Evolutionary conservation across 441 rosid genomes (phyloP).

Genomic region (Aquilaria agallochum): DNA sequence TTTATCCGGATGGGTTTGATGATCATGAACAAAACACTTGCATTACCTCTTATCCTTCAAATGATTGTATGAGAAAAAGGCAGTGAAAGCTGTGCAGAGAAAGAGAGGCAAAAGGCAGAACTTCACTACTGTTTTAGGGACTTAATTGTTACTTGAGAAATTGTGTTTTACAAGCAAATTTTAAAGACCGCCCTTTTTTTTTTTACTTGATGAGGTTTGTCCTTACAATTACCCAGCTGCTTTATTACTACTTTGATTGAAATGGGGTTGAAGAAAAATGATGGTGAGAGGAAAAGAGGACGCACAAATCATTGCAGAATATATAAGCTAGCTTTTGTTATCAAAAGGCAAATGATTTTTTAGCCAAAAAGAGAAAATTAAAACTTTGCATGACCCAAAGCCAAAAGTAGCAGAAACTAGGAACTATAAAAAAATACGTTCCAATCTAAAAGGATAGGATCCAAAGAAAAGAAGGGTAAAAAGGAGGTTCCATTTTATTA

Average conservation of each 20-base stretch:
- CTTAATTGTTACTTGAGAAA: conserved; percentile 6
- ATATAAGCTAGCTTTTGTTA: conserved; percentile 19
- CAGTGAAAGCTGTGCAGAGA: not conserved
- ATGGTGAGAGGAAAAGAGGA: conserved; percentile 16
- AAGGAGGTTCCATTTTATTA: conserved; percentile 10
- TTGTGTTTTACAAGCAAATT: conserved; percentile 23
- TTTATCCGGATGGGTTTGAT: not conserved
- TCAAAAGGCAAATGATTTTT: conserved; percentile 27
- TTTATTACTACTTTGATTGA: not conserved
- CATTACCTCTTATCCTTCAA: conserved; percentile 1
- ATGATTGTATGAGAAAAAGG: not conserved
- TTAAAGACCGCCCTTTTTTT: not conserved
- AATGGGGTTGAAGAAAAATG: conserved; percentile 7
- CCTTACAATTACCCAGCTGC: not conserved
- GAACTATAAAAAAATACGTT: not conserved
- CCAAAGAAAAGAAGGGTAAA: conserved; percentile 18
- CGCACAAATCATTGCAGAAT: conserved; percentile 12
- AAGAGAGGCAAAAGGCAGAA: conserved; percentile 3
- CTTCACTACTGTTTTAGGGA: conserved; percentile 8
- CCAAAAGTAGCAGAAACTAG: conserved; percentile 14
- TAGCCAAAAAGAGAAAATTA: conserved; percentile 9
- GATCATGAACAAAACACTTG: conserved; percentile 10
- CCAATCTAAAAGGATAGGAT: conserved; percentile 16
- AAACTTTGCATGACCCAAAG: no score
- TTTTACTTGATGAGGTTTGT: not conserved